Percentiles rank a stretch among this genome's conserved stretches.
phyloP scores from a whole-genome alignment of 1,139 yeast genomes.

The Candida pseudoviswanathii region DNA sequence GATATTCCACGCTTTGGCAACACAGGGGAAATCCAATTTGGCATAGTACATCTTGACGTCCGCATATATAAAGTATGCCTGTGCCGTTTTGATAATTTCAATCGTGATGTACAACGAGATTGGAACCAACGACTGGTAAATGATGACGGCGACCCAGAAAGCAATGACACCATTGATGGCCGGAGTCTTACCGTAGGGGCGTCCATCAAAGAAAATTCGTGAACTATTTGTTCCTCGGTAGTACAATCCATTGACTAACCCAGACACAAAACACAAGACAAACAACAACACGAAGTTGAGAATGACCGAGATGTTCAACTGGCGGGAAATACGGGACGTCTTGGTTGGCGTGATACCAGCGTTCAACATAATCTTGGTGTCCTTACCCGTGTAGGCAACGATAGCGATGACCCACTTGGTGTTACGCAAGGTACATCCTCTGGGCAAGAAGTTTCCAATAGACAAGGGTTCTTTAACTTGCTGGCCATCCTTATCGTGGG shows the following conservation, averaged over 20 bases:
- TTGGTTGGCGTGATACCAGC: constrained; percentile 94
- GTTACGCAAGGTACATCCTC: constrained; percentile 92
- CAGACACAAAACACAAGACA: constrained; percentile 79
- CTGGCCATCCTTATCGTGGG: constrained; percentile 54
- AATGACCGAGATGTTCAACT: constrained; percentile 78
- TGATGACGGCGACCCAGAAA: constrained; percentile 85
- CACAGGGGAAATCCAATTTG: constrained; percentile 87
- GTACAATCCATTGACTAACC: constrained; percentile 77
- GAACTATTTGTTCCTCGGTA: constrained; percentile 58
- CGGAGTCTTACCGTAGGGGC: constrained; percentile 51
- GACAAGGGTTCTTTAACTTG: constrained; percentile 73
- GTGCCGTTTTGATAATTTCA: constrained; percentile 92
- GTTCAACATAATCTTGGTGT: constrained; percentile 90
- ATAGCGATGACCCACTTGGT: constrained; percentile 93
- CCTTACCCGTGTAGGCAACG: constrained; percentile 87
- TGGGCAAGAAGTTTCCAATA: constrained; percentile 75
- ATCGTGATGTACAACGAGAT: constrained; percentile 92
- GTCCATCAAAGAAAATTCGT: constrained; percentile 67
- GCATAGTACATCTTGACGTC: constrained; percentile 87
- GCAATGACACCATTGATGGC: constrained; percentile 81
- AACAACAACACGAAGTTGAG: constrained; percentile 78
- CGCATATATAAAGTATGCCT: constrained; percentile 89
- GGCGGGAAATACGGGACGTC: constrained; percentile 77
- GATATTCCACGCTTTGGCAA: constrained; percentile 95
- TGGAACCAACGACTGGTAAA: constrained; percentile 91